A percentile compares a stretch with the other conserved stretches of the same genome.
Conservation (phyloP, 306 rosid genomes). For the Cicer bijugum region DNA sequence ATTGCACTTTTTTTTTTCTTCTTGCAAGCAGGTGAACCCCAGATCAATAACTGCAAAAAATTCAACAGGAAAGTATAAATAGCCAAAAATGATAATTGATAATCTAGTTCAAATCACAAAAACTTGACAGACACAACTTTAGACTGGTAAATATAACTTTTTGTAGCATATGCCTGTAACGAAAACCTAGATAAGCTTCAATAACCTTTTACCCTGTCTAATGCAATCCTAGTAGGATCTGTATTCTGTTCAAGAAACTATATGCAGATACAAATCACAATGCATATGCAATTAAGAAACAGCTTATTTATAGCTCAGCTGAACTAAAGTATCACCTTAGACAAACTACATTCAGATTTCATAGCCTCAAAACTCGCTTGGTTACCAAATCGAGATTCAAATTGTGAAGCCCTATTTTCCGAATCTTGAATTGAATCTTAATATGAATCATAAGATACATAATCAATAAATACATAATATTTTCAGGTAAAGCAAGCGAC, state of each 20-base stretch:
- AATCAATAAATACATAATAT: not conserved
- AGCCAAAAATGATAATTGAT: slow-evolving; percentile 1
- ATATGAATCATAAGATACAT: not conserved
- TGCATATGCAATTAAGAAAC: slow-evolving; percentile 1
- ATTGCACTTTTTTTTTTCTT: not conserved
- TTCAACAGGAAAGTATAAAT: not conserved
- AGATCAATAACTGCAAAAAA: not conserved
- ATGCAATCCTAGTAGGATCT: slow-evolving; percentile 20
- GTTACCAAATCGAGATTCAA: not conserved
- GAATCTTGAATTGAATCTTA: not conserved
- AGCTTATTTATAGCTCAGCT: not conserved
- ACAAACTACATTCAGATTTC: slow-evolving; percentile 26
- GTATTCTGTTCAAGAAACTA: slow-evolving; percentile 22
- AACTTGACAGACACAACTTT: slow-evolving; percentile 5
- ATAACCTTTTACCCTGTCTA: not conserved
- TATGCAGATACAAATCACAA: not conserved
- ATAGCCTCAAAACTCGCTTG: not conserved
- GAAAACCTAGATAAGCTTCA: not conserved
- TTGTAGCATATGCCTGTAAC: slow-evolving; percentile 3
- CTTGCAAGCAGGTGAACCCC: not conserved
- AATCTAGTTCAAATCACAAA: slow-evolving; percentile 17
- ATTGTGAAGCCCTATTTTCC: not conserved
- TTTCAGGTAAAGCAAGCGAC: not conserved
- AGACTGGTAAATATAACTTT: not conserved
- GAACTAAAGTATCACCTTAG: slow-evolving; percentile 13